phyloP scores from a whole-genome alignment of 2,329 filamentous ascomycete genomes.

The Aureobasidium uvarum region DNA sequence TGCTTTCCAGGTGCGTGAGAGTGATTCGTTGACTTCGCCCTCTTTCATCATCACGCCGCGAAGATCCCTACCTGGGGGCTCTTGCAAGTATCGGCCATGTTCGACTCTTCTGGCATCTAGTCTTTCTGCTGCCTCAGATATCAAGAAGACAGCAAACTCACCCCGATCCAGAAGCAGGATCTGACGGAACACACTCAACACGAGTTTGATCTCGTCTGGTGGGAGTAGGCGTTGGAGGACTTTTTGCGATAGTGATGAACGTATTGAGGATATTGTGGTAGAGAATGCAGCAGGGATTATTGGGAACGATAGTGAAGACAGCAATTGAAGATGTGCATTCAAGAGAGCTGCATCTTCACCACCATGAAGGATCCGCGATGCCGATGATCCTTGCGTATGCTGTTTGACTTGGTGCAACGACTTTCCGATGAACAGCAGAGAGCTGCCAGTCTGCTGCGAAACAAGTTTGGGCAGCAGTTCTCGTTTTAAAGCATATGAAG shows the following conservation, averaged over 20 bases:
- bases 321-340: slow-evolving; percentile 65
- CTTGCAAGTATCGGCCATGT: slow-evolving; percentile 54
- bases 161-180: slow-evolving; percentile 86
- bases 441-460: slow-evolving; percentile 67
- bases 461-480: slow-evolving; percentile 77
- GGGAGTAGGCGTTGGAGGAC: slow-evolving; percentile 81
- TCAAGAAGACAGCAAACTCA: slow-evolving; percentile 86
- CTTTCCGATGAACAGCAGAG: slow-evolving; percentile 86
- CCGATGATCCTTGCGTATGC: slow-evolving; percentile 10
- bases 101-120: slow-evolving; percentile 69
- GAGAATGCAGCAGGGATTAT: slow-evolving; percentile 70
- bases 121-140: slow-evolving; percentile 78
- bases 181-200: slow-evolving; percentile 73
- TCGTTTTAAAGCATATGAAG: slow-evolving; percentile 56
- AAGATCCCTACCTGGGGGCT: slow-evolving; percentile 52
- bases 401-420: slow-evolving; percentile 73
- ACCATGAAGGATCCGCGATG: slow-evolving; percentile 6
- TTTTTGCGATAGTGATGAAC: slow-evolving; percentile 78
- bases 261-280: slow-evolving; percentile 70
- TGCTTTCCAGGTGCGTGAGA: slow-evolving; percentile 75
- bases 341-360: slow-evolving; percentile 58
- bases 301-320: slow-evolving; percentile 69
- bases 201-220: slow-evolving; percentile 69
- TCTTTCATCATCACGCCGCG: slow-evolving; percentile 74
- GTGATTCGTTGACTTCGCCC: slow-evolving; percentile 74